Conservation (phyloP, 83 land plant species). For the Diphasiastrum complanatum region DNA sequence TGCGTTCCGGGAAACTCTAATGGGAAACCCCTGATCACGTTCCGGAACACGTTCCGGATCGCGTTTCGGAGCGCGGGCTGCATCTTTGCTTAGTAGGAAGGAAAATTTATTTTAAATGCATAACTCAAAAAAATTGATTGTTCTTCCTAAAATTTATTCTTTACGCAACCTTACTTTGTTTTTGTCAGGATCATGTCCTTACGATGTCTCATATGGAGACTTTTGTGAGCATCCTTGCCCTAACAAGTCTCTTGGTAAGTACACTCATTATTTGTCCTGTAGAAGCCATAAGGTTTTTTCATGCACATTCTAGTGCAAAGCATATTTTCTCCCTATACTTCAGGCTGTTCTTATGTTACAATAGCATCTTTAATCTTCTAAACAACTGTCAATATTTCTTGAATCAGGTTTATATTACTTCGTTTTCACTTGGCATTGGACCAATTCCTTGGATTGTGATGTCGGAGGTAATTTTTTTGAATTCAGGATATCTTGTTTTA, state of each 20-base stretch:
- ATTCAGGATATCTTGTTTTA: not conserved
- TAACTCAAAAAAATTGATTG: too few relatives aligned
- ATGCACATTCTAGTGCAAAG: too few relatives aligned
- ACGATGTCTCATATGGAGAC: constrained; percentile 32
- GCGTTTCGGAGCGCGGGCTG: too few relatives aligned
- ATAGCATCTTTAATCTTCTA: too few relatives aligned
- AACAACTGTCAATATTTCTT: too few relatives aligned
- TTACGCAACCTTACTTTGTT: constrained; percentile 11
- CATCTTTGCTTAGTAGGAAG: too few relatives aligned
- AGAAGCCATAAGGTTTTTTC: too few relatives aligned
- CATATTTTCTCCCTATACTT: not conserved
- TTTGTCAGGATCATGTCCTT: constrained; percentile 30
- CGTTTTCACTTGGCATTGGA: constrained; percentile 83
- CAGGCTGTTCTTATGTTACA: too few relatives aligned
- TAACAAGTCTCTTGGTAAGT: constrained; percentile 76
- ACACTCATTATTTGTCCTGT: not conserved
- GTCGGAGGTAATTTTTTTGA: constrained; percentile 70
- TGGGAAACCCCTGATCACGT: too few relatives aligned
- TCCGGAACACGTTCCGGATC: too few relatives aligned
- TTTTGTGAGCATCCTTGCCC: constrained; percentile 50
- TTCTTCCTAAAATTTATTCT: constrained; percentile 5
- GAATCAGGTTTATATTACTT: constrained; percentile 52
- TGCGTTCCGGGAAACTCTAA: too few relatives aligned
- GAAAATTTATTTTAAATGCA: not conserved
- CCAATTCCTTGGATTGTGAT: constrained; percentile 96